Percentiles rank a stretch among this genome's conserved stretches.
Evolutionary conservation across 2,329 filamentous ascomycete genomes (phyloP).

Genomic region (Aspergillus latus): DNA sequence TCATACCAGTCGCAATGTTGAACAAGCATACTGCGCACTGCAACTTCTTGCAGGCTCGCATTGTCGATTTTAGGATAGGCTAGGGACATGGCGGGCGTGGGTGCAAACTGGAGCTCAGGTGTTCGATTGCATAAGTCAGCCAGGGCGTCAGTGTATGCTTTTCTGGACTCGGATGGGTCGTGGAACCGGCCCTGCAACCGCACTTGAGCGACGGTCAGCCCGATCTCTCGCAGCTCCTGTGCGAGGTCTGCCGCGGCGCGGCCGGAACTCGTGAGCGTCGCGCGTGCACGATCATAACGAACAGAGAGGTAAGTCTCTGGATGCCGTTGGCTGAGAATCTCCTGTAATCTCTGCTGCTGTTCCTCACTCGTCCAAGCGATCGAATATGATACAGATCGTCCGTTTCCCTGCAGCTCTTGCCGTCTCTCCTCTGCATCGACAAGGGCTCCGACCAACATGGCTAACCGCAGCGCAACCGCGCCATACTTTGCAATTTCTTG

Average conservation of each 20-base stretch:
- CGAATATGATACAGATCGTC: constrained; percentile 18
- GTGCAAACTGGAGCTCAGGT: constrained; percentile 33
- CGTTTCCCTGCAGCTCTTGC: not conserved
- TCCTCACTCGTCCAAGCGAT: constrained; percentile 26
- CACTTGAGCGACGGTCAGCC: constrained; percentile 32
- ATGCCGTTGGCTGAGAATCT: not conserved
- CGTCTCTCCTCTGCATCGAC: constrained; percentile 38
- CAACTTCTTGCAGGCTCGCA: constrained; percentile 31
- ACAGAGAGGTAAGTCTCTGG: constrained; percentile 41
- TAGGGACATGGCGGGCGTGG: constrained; percentile 27
- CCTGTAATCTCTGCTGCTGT: constrained; percentile 20
- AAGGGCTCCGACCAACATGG: constrained; percentile 39
- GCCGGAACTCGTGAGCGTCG: constrained; percentile 36
- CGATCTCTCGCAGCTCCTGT: constrained; percentile 19
- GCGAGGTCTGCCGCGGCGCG: not conserved
- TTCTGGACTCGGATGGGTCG: constrained; percentile 1
- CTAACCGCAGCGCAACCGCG: constrained; percentile 41
- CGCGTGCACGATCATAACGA: constrained; percentile 38
- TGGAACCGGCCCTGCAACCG: constrained; percentile 39
- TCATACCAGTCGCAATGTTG: constrained; percentile 39
- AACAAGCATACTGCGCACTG: constrained; percentile 36
- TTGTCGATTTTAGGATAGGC: constrained; percentile 19
- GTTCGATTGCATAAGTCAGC: constrained; percentile 29
- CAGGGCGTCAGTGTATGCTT: constrained; percentile 22
- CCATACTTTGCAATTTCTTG: constrained; percentile 37